Conservation (phyloP, 345 rosid genomes). For the Noccaea caerulescens region DNA sequence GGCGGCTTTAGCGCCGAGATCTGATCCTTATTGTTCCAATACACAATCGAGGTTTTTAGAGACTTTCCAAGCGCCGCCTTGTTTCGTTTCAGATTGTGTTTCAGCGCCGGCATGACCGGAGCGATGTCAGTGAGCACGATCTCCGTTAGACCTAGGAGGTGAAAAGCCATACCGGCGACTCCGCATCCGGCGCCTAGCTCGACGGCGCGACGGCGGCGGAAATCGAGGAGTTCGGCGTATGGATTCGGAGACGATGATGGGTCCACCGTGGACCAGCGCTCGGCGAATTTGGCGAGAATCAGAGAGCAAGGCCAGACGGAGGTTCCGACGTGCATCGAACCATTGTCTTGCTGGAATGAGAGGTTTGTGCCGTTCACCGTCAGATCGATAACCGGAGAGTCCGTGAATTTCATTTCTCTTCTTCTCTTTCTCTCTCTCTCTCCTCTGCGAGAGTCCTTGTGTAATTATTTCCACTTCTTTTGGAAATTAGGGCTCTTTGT, state of each 20-base stretch:
- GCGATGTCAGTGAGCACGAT: conserved; percentile 82
- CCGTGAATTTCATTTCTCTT: conserved; percentile 79
- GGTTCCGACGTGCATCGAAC: conserved; percentile 87
- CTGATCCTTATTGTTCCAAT: conserved; percentile 75
- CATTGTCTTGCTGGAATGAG: conserved; percentile 83
- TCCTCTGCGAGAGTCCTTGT: not conserved
- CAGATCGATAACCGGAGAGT: conserved; percentile 85
- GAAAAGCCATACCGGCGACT: conserved; percentile 84
- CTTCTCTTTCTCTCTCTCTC: not conserved
- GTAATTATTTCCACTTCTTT: not conserved
- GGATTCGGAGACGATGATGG: conserved; percentile 51
- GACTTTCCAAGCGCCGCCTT: conserved; percentile 65
- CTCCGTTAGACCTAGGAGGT: conserved; percentile 75
- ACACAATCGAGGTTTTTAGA: conserved; percentile 60
- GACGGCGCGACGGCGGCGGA: conserved; percentile 62
- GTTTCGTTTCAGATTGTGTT: conserved; percentile 91
- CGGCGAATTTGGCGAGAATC: conserved; percentile 87
- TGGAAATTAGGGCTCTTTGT: conserved; percentile 23
- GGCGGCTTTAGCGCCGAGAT: conserved; percentile 69
- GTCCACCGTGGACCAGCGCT: conserved; percentile 69
- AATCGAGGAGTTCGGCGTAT: conserved; percentile 71
- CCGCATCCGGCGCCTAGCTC: conserved; percentile 95
- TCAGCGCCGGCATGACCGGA: conserved; percentile 90
- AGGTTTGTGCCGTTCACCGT: conserved; percentile 59
- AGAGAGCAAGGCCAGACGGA: conserved; percentile 95